Evolutionary conservation across 2,329 filamentous ascomycete genomes (phyloP).

Genomic region (Penicillium sp.): DNA sequence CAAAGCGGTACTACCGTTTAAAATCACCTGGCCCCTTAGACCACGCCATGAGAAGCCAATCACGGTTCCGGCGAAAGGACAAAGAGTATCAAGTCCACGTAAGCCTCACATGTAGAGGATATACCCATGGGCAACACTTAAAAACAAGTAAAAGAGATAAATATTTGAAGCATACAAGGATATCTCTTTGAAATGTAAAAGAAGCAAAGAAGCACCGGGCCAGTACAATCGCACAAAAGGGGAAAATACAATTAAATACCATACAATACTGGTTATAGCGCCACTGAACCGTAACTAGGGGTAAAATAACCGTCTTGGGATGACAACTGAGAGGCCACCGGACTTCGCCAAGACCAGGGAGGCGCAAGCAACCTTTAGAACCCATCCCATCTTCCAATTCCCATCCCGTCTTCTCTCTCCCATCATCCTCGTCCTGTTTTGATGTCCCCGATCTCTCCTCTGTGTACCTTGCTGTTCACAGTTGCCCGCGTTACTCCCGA

Average conservation of each 20-base stretch:
- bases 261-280: conserved; percentile 8
- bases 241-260: conserved; percentile 1
- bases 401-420: conserved; percentile 25
- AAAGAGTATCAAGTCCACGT: not conserved
- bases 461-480: conserved; percentile 28
- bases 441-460: conserved; percentile 29
- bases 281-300: conserved; percentile 15
- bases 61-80: not conserved
- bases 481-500: conserved; percentile 26
- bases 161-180: not conserved
- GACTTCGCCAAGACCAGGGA: conserved; percentile 13
- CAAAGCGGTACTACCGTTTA: not conserved
- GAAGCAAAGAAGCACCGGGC: not conserved
- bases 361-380: conserved; percentile 29
- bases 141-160: not conserved
- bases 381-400: conserved; percentile 23
- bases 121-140: not conserved
- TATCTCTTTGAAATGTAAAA: not conserved
- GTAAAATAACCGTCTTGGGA: conserved; percentile 27
- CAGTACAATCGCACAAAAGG: not conserved
- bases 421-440: conserved; percentile 23
- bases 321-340: conserved; percentile 17
- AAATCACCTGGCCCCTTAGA: not conserved
- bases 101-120: not conserved
- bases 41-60: not conserved